Evolutionary conservation across 768 basidiomycete genomes (phyloP), one percentile per base, ranked within the genome.

Genomic region (Paxillus ammoniavirescens): DNA sequence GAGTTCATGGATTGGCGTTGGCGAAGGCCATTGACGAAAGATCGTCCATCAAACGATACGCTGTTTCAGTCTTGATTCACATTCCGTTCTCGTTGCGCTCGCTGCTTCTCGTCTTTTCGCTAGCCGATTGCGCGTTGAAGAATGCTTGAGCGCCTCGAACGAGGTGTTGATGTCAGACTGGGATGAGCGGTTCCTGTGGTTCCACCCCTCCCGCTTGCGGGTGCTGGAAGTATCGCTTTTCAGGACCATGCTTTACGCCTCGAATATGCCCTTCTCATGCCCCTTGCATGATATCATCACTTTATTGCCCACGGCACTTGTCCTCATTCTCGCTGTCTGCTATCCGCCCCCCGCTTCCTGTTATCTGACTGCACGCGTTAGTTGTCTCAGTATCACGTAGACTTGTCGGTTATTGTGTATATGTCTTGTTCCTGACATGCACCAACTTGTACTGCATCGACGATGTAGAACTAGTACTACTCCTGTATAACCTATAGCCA

Each of bases 121-220:
- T 66, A 77, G 76, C 67, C 74, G 72, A 64, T 44, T 58, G 64
- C 7, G 36, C 54, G 58, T 47, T 50, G 68, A 54, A 49, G 59
- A 21, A 42, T 17, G 58, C 54, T 70, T 59, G 65, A 68, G 65
- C 55, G 60, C 56, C 60, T 51, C 3, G 62, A 60, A 36, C 50
- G 18, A 43, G 46, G 52, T 26, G 54, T 45, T 49, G 58, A 45
- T 48, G 57, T 52, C 44, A 57, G 41, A 26, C 42, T 49, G 61
- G 50, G 52, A 36, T 14, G 52, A 58, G 54, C 50, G 44, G 53
- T 46, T 47, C 36, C 47, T 52, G n/a, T 52, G 42, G 45, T 51
- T 54, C 47, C 44, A 21, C 52, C 41, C 38, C 53, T 47, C 58
- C 60, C 36, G 69, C 69, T 62, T 72, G 69, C 69, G 26, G 71